These are phyloP conservation scores for Lecanicillium sp. DNA, from an alignment of 2,329 filamentous ascomycete genomes.

Conservation along the genomic window DNA sequence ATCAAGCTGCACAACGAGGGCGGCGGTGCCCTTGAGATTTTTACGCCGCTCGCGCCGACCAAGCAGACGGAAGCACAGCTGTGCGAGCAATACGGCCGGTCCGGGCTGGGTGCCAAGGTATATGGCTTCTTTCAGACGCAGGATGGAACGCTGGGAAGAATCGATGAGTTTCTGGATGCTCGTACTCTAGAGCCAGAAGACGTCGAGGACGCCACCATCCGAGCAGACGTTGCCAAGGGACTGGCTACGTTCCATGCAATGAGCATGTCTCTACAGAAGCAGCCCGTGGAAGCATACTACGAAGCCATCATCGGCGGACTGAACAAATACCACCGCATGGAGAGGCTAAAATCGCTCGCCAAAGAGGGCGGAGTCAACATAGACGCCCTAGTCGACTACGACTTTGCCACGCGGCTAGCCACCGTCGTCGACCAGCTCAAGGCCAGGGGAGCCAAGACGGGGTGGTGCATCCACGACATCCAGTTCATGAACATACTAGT, in stretches of 20 bases:
- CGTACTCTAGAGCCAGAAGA: slow-evolving; percentile 11
- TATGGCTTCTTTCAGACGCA: slow-evolving; percentile 12
- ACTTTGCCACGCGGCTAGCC: slow-evolving; percentile 5
- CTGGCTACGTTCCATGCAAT: slow-evolving; percentile 10
- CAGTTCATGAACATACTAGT: slow-evolving; percentile 14
- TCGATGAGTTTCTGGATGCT: slow-evolving; percentile 13
- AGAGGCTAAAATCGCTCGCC: slow-evolving; percentile 9
- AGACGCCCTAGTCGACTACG: slow-evolving; percentile 10
- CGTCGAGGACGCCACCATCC: slow-evolving; percentile 9
- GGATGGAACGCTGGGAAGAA: slow-evolving; percentile 10
- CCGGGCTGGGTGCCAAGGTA: slow-evolving; percentile 10
- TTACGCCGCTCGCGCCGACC: slow-evolving; percentile 9
- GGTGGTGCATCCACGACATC: slow-evolving; percentile 14
- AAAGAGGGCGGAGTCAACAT: slow-evolving; percentile 9
- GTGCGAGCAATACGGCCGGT: slow-evolving; percentile 7
- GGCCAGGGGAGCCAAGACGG: slow-evolving; percentile 7
- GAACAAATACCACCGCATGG: slow-evolving; percentile 6
- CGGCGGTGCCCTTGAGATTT: slow-evolving; percentile 5
- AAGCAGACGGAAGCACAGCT: slow-evolving; percentile 10
- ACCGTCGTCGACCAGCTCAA: slow-evolving; percentile 4
- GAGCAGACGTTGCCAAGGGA: slow-evolving; percentile 9
- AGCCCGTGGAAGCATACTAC: slow-evolving; percentile 7
- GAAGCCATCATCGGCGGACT: slow-evolving; percentile 6
- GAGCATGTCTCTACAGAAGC: neutral
- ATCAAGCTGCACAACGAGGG: slow-evolving; percentile 11